These are phyloP conservation scores for Austroboletus novae-zelandiae DNA, from an alignment of 1,284 basidiomycete genomes.

Conservation along the genomic window DNA sequence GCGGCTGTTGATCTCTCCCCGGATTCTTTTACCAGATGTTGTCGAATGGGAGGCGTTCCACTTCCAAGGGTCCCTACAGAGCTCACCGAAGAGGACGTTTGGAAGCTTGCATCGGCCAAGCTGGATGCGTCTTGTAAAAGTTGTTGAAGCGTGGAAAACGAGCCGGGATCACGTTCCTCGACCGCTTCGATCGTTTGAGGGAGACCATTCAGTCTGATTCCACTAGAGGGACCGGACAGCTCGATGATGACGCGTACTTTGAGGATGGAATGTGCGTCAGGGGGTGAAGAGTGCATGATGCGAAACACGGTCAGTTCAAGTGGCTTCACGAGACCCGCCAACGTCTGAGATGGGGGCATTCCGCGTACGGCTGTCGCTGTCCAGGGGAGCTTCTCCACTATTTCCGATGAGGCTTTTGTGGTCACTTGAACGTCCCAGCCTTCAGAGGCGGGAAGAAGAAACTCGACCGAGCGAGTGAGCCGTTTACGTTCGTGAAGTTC, in stretches of 20 bases:
- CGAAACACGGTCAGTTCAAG: constrained; percentile 66
- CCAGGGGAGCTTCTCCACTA: constrained; percentile 77
- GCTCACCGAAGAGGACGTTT: constrained; percentile 54
- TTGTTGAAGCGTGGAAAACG: constrained; percentile 49
- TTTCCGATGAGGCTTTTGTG: constrained; percentile 67
- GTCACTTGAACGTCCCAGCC: constrained; percentile 90
- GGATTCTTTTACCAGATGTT: constrained; percentile 31
- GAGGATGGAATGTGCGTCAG: constrained; percentile 73
- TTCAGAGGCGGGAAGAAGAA: constrained; percentile 71
- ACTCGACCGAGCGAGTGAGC: constrained; percentile 76
- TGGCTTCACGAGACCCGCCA: constrained; percentile 33
- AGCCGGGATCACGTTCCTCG: constrained; percentile 64
- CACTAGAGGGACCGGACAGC: constrained; percentile 72
- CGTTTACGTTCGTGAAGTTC: constrained; percentile 62
- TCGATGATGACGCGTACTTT: constrained; percentile 81
- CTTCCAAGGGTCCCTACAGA: constrained; percentile 35
- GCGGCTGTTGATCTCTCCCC: constrained; percentile 61
- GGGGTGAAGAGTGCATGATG: constrained; percentile 68
- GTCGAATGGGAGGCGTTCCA: constrained; percentile 34
- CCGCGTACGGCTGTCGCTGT: constrained; percentile 61
- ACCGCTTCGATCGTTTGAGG: constrained; percentile 64
- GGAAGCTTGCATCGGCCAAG: constrained; percentile 63
- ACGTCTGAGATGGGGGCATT: constrained; percentile 36
- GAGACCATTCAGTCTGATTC: constrained; percentile 82
- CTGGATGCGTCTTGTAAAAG: constrained; percentile 73